A percentile compares a stretch with the other conserved stretches of the same genome.
phyloP scores from a whole-genome alignment of 331 rosid species.

The Quercus lobata region DNA sequence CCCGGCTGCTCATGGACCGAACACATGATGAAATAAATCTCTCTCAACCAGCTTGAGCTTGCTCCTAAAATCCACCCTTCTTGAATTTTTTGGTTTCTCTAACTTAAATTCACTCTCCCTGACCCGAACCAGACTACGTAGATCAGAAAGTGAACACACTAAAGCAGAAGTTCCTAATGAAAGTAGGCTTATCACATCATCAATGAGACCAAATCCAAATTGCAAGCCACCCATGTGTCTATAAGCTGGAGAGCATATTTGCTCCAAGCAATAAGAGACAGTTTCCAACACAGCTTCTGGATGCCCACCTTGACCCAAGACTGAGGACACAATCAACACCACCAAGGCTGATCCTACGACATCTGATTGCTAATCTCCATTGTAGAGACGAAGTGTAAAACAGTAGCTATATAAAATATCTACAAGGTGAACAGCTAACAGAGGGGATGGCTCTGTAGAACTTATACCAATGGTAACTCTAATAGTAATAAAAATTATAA shows the following conservation, averaged over 20 bases:
- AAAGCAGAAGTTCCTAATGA: conserved; percentile 50
- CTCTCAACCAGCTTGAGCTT: conserved; percentile 67
- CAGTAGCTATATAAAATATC: conserved; percentile 74
- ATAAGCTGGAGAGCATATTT: conserved; percentile 67
- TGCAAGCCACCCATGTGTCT: conserved; percentile 66
- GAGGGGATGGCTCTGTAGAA: conserved; percentile 73
- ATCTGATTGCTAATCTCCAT: conserved; percentile 85
- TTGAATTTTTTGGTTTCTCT: conserved; percentile 34
- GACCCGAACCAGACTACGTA: conserved; percentile 57
- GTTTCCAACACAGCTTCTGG: conserved; percentile 67
- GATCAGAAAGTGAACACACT: conserved; percentile 57
- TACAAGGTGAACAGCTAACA: conserved; percentile 67
- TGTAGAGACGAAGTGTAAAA: conserved; percentile 79
- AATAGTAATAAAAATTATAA: too few species aligned
- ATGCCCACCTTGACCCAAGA: conserved; percentile 64
- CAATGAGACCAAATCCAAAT: conserved; percentile 52
- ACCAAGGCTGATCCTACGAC: conserved; percentile 63
- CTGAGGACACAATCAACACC: conserved; percentile 62
- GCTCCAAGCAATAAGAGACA: conserved; percentile 71
- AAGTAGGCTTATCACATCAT: conserved; percentile 52
- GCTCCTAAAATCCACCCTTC: conserved; percentile 39
- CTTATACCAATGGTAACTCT: conserved; percentile 16
- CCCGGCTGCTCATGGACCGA: conserved; percentile 81
- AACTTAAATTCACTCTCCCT: conserved; percentile 54
- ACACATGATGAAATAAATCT: conserved; percentile 77